phyloP scores from a whole-genome alignment of 768 basidiomycete species.

The Auricularia cornea region DNA sequence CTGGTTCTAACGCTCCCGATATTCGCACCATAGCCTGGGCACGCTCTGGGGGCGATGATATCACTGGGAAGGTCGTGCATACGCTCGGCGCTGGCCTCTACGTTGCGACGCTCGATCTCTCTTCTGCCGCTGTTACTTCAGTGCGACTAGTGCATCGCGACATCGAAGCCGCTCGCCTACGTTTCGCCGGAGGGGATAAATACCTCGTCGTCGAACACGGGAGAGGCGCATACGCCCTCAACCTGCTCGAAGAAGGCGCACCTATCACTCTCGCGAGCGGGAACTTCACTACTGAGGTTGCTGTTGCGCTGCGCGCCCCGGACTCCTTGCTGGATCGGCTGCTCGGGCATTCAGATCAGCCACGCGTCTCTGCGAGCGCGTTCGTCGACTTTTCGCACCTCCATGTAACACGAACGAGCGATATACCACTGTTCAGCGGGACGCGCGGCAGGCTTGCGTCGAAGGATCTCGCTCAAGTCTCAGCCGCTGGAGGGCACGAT shows the following conservation, averaged over 20 bases:
- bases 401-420: background rate
- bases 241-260: constrained; percentile 18
- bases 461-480: constrained; percentile 44
- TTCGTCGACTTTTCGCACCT: constrained; percentile 43
- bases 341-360: background rate
- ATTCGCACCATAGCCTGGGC: constrained; percentile 50
- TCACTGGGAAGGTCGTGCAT: constrained; percentile 58
- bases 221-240: constrained; percentile 36
- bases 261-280: constrained; percentile 46
- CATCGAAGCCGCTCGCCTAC: constrained; percentile 35
- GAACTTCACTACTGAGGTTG: constrained; percentile 49
- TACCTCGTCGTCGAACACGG: constrained; percentile 51
- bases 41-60: constrained; percentile 48
- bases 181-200: constrained; percentile 43
- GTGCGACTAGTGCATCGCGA: constrained; percentile 44
- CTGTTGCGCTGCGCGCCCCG: constrained; percentile 17
- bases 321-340: background rate
- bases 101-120: constrained; percentile 25
- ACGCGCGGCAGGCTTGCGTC: background rate
- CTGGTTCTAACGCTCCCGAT: no score
- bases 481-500: constrained; percentile 62
- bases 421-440: background rate
- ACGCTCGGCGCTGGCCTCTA: constrained; percentile 58
- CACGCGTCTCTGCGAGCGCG: constrained; percentile 21
- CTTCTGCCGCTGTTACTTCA: constrained; percentile 35